Conservation (phyloP, 257 asterid species). For the Gentiana dahurica region DNA sequence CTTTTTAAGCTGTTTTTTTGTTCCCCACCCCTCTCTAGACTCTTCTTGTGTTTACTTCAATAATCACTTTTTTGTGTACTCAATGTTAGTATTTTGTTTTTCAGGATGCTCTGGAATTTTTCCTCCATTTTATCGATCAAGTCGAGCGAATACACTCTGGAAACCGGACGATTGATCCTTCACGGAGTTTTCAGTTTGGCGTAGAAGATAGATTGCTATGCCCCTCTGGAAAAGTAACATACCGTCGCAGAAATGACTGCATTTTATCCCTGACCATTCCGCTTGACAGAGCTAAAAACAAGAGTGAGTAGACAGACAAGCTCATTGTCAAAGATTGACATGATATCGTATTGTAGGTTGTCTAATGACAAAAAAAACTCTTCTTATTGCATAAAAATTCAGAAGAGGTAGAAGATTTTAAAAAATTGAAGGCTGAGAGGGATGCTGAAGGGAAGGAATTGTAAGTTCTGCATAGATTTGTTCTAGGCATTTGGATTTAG, state of each 20-base stretch:
- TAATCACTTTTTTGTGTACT: background rate
- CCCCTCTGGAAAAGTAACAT: constrained; percentile 84
- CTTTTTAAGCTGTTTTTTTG: no score
- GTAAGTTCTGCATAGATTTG: constrained; percentile 37
- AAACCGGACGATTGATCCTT: constrained; percentile 57
- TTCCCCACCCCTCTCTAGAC: no score
- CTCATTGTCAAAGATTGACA: constrained; percentile 6
- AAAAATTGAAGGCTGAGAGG: constrained; percentile 61
- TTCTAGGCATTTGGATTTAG: constrained; percentile 1
- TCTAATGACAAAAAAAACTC: constrained; percentile 7
- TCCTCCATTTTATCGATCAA: constrained; percentile 92
- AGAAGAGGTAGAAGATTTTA: constrained; percentile 71
- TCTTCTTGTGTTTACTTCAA: background rate
- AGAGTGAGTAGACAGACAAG: constrained; percentile 40
- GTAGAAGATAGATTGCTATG: constrained; percentile 91
- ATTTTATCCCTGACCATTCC: constrained; percentile 83
- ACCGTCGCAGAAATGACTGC: constrained; percentile 69
- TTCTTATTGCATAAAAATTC: constrained; percentile 15
- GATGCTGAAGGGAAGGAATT: constrained; percentile 60
- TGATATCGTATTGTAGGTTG: background rate
- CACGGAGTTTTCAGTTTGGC: constrained; percentile 91
- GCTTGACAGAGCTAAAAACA: constrained; percentile 76
- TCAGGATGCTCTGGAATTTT: constrained; percentile 95
- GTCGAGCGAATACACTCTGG: constrained; percentile 67
- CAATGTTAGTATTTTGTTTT: constrained; percentile 18